Evolutionary conservation across 2,329 filamentous ascomycete species (phyloP).

Genomic region (Coniosporium tulheliwenetii): DNA sequence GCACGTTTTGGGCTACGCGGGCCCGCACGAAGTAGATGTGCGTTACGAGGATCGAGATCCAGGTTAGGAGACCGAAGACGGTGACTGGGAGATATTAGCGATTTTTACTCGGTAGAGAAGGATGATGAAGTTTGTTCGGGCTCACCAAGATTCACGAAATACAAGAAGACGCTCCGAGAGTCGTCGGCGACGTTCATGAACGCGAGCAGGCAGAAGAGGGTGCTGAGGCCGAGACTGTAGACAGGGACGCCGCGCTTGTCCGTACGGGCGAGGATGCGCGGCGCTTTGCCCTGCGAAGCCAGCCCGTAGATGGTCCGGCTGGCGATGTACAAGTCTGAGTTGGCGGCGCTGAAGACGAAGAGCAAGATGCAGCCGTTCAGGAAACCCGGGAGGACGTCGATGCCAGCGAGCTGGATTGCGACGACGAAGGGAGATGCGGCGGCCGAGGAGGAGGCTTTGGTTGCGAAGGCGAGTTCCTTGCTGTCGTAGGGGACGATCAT

Average conservation of each 20-base stretch:
- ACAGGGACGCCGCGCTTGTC: slow-evolving; percentile 57
- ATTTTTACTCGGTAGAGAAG: background rate
- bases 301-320: slow-evolving; percentile 60
- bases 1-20: slow-evolving; percentile 27
- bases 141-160: slow-evolving; percentile 27
- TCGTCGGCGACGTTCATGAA: slow-evolving; percentile 28
- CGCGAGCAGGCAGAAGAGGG: slow-evolving; percentile 44
- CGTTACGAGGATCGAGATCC: slow-evolving; percentile 33
- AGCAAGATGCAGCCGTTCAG: slow-evolving; percentile 60
- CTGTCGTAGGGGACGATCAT: slow-evolving; percentile 64
- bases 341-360: slow-evolving; percentile 63
- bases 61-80: slow-evolving; percentile 26
- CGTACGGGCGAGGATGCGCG: slow-evolving; percentile 54
- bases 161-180: slow-evolving; percentile 26
- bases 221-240: slow-evolving; percentile 45
- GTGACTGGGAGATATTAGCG: slow-evolving; percentile 7
- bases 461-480: slow-evolving; percentile 41
- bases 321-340: slow-evolving; percentile 63
- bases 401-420: slow-evolving; percentile 49
- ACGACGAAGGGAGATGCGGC: slow-evolving; percentile 62
- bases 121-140: background rate
- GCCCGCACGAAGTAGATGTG: slow-evolving; percentile 33
- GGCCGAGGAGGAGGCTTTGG: slow-evolving; percentile 30
- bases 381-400: slow-evolving; percentile 47
- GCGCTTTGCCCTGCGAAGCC: slow-evolving; percentile 55